These are phyloP conservation scores for Trichoderma virens DNA, from an alignment of 495 filamentous ascomycete species.

Conservation along the genomic window DNA sequence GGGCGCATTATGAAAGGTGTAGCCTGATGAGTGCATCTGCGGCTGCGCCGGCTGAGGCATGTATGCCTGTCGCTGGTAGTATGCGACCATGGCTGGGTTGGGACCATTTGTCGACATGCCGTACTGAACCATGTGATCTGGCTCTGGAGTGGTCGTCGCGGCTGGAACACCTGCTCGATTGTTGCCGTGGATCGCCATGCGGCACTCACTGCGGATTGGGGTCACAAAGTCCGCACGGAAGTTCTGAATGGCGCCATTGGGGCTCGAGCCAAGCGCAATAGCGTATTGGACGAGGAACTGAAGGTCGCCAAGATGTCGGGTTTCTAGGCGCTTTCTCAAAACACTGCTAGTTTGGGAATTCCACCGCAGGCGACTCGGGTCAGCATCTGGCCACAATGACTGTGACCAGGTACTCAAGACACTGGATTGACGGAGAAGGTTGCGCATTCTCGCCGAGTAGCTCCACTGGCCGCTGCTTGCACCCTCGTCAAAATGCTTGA, in stretches of 20 bases:
- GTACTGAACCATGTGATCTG: constrained; percentile 1
- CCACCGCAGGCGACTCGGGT: constrained; percentile 14
- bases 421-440: constrained; percentile 18
- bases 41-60: neutral
- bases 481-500: constrained; percentile 20
- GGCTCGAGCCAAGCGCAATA: constrained; percentile 11
- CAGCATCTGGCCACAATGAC: constrained; percentile 13
- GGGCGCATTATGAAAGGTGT: neutral
- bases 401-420: constrained; percentile 16
- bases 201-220: constrained; percentile 8
- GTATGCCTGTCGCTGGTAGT: constrained; percentile 1
- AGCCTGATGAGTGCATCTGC: neutral
- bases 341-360: constrained; percentile 19
- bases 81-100: neutral
- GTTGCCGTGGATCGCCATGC: constrained; percentile 10
- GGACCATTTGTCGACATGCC: neutral
- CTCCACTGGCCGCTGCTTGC: constrained; percentile 18
- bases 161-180: neutral
- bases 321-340: constrained; percentile 21
- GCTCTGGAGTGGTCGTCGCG: neutral
- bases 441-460: constrained; percentile 19
- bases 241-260: neutral
- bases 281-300: constrained; percentile 15
- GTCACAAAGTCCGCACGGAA: constrained; percentile 9
- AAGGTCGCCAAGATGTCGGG: constrained; percentile 17